Conservation (phyloP, 306 rosid genomes). For the Cicer pinnatifidum region DNA sequence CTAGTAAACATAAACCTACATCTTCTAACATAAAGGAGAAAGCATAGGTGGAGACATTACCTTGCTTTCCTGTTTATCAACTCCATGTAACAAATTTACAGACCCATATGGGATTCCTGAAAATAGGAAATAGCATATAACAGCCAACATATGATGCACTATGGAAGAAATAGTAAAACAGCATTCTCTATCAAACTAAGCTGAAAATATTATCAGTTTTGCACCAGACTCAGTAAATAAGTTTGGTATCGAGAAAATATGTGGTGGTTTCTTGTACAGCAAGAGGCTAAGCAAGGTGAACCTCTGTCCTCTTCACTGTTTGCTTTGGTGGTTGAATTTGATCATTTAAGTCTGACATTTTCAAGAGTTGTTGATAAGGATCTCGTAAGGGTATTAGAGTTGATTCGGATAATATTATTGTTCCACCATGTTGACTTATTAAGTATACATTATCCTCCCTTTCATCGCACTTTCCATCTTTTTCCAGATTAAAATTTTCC, state of each 20-base stretch:
- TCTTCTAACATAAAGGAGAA: conserved; percentile 47
- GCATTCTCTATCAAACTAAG: conserved; percentile 38
- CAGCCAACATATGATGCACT: conserved; percentile 33
- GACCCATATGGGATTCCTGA: conserved; percentile 99
- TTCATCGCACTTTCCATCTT: conserved; percentile 11
- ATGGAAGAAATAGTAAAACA: conserved; percentile 32
- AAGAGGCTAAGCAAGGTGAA: conserved; percentile 4
- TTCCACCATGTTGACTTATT: conserved; percentile 25
- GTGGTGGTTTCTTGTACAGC: conserved; percentile 21
- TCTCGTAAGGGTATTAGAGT: not conserved
- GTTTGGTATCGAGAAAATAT: conserved; percentile 28
- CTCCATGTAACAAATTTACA: conserved; percentile 91
- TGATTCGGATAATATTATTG: not conserved
- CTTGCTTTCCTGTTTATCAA: conserved; percentile 97
- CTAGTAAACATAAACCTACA: conserved; percentile 37
- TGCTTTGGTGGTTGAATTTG: conserved; percentile 15
- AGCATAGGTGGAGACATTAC: conserved; percentile 54
- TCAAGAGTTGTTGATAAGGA: conserved; percentile 19
- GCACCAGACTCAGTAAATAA: conserved; percentile 31
- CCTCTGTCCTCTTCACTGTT: not conserved
- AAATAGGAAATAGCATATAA: conserved; percentile 42
- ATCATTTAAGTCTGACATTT: not conserved
- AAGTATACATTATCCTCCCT: conserved; percentile 19
- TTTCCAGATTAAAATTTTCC: conserved; percentile 8
- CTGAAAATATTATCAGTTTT: conserved; percentile 28